Base-by-base conservation (phyloP, 176 grass and related monocot genomes). In the Phyllostachys edulis region DNA sequence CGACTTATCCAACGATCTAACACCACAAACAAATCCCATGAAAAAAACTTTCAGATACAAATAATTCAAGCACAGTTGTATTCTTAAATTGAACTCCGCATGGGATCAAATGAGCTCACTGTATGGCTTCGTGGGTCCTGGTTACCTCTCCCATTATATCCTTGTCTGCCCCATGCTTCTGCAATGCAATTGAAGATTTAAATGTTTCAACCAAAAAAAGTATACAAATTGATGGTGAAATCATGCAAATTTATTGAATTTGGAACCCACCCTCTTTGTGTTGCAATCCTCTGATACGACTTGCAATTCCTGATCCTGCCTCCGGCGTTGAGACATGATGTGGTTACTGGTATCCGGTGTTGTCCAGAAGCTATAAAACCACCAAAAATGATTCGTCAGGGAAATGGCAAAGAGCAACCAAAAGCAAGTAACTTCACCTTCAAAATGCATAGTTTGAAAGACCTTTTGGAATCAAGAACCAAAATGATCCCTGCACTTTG, bases 1-100 rank as follows among this genome's bases (percentile, higher is more conserved):
- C 34, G 92, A 93, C 87, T 98, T 98, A 86, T 98, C 96, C 89
- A 98, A 88, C 77, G 81, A 98, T 92, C 96, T 98, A 78, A 83
- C 45, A 86, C 66, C 63, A 92, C 38, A 85, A 69, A 91, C 40
- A 87, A 87, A 56, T 75, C 74, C 65, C 59, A 52, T 11, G n/a
- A 15, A 27, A 32, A 59, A 56, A 24, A 8, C 0, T 86, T 83
- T 86, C 55, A 91, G 77, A 78, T 75, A 49, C 71, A 83, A 88
- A 44, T 37, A 71, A 63, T 12, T 38, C 59, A 68, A 80, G 36
- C 74, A 80, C 40, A 39, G 17, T 78, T 61, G 26, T 27, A 71
- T 34, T 56, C 20, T 62, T 70, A 39, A 63, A 79, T 39, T 73
- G 61, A 82, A 77, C 42, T 63, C 15, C 20, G 55, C 13, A 80